Evolutionary conservation across 176 grass and related monocot genomes (phyloP), one percentile per base, ranked within the genome.

Genomic region (Poa annua): DNA sequence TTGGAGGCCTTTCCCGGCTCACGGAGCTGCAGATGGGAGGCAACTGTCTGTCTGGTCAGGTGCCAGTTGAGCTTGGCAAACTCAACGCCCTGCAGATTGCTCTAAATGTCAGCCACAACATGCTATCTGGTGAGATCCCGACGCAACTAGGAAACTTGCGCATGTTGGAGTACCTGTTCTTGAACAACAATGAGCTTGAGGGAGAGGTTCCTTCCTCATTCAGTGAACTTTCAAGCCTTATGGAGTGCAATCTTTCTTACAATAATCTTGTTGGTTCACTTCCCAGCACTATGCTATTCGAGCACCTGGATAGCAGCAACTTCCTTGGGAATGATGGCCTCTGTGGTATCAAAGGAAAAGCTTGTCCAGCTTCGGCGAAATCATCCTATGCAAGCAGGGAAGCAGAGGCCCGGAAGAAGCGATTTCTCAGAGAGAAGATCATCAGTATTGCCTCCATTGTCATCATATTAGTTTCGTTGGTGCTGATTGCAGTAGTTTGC

Each of bases 11-110:
- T 69, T 64, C 80, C 57, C 91, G 83, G 24, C 93, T 99, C 45
- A 99, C 93, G 6, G 97, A 90, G 54, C 86, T 99, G 77, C 91
- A 99, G 87, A 88, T 96, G 90, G 97, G 97, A 60, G 97, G 97
- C 42, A 96, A 96, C 80, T 21, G 42, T 8, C 84, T 99, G 11
- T 93, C 93, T 5, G 97, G 91, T 41, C 29, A 41, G 45, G 73
- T 99, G 57, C 97, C 97, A 0, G 20, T 88, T 36, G 87, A 99
- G 75, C 92, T 96, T 26, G 97, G 97, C n/a, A 86, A 89, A 66
- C 93, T 99, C 45, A 64, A 32, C 33, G 65, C 89, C 38, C 89
- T 99, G 50, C 97, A 99, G 83, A 99, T 99, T 61, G 91, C 97
- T 25, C 87, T 99, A 26, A 99, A 99, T 79, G 48, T 96, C 59